Evolutionary conservation across 441 rosid genomes (phyloP).

Genomic region (Gossypium laxum): DNA sequence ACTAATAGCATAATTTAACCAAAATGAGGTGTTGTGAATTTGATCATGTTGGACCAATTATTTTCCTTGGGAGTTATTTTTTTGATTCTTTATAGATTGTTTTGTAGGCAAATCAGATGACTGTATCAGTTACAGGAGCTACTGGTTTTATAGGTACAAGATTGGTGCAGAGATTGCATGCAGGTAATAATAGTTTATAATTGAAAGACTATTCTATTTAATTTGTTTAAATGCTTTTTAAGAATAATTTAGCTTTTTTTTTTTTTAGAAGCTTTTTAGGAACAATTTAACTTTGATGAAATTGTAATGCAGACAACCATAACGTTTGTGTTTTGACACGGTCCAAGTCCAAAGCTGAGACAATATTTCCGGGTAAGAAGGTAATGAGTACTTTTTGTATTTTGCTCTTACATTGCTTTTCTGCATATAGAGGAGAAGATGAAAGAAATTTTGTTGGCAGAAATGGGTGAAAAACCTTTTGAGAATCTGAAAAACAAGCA

Average conservation of each 20-base stretch:
- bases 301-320: conserved; percentile 54
- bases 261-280: too few species aligned
- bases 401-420: neutral
- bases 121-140: conserved; percentile 81
- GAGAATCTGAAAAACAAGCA: neutral
- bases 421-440: neutral
- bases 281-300: neutral
- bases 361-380: conserved; percentile 96
- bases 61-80: conserved; percentile 10
- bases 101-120: conserved; percentile 50
- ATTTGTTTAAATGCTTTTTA: neutral
- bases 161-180: conserved; percentile 67
- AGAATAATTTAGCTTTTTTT: neutral
- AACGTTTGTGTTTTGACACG: conserved; percentile 5
- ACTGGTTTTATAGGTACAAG: conserved; percentile 84
- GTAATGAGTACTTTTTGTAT: conserved; percentile 38
- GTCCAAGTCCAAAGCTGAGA: conserved; percentile 57
- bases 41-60: neutral
- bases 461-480: neutral
- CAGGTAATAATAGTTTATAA: conserved; percentile 34
- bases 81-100: conserved; percentile 17
- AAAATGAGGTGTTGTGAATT: neutral
- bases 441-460: neutral
- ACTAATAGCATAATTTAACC: too few species aligned
- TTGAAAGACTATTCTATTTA: neutral